Base-by-base conservation (phyloP, 306 rosid species). In the Cicer pinnatifidum region DNA sequence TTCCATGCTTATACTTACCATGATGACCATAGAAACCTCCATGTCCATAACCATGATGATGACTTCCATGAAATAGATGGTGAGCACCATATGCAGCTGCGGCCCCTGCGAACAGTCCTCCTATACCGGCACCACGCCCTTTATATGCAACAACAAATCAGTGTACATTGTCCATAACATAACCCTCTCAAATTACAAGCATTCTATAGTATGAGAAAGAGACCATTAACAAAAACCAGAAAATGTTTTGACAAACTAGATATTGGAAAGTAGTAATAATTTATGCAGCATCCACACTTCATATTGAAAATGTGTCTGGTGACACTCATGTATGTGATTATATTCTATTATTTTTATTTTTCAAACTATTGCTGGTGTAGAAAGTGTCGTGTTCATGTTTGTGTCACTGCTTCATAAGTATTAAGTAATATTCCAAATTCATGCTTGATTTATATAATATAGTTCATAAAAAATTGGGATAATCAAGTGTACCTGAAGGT, bases 1-100 rank as follows among this genome's bases (percentile, higher is more conserved):
- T 92, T 2, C 97, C 97, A 23, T 88, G 96, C 78, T 89, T 86
- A 52, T 80, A 90, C 70, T 90, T 90, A 33, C 97, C 98, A 20
- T 82, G 92, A 20, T 82, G 92, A 20, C 85, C 84, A 64, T 46
- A 75, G 79, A 10, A 13, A 58, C 23, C 83, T 0, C 89, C 88
- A 15, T 76, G 61, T 9, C 75, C 81, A 46, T 68, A 33, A 48
- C 69, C 78, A 74, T 74, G 73, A 53, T 65, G 81, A 59, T 80
- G 75, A 20, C 45, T 47, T 59, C 96, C 89, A 12, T 91, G 91
- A 8, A 83, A n/a, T 52, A 85, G 76, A 58, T 81, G 96, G 41
- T 83, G 85, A 47, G 84, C 81, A 2, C 87, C 89, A 63, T 86
- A 86, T 3, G 69, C 78, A 8, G 82, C 80, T 2, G 85, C 85